Evolutionary conservation across 1,139 yeast species (phyloP), one percentile per base, ranked within the genome.

Genomic region (Diutina ranongensis): DNA sequence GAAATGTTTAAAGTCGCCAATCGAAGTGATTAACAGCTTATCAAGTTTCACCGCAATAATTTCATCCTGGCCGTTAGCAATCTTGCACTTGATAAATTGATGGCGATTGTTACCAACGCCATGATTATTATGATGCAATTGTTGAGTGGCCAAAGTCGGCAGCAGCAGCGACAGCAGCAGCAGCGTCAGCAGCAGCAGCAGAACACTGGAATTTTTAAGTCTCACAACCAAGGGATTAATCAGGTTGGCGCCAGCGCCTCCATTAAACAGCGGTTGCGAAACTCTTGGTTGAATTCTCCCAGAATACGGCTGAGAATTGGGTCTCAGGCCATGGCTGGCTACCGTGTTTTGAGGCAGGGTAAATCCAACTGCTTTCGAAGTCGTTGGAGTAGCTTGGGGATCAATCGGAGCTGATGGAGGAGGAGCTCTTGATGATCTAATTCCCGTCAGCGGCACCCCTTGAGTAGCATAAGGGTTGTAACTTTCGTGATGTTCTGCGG

Each of bases 1-100:
- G 35, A 59, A 47, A 12, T 48, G 50, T 50, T 67, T 67, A 47
- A 68, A 60, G 31, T 60, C 67, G 5, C 54, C 55, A 2, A 62
- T 48, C 3, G 58, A 53, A 21, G 53, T 51, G 16, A 66, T 54
- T 40, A 58, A 61, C 15, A 52, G 46, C 49, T 63, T 63, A 45
- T 58, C 55, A 20, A 66, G 48, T 33, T 60, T 58, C 9, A 65
- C 48, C 2, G 65, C 62, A 12, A 67, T 49, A 20, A 60, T 56
- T 44, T 63, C 68, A 45, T 60, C 55, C 32, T 61, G 58, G 28
- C 52, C 57, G 28, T 61, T 62, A 40, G 58, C 51, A 15, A 68
- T 57, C 49, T 63, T 64, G 49, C 70, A 60, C 46, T 60, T 59
- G 35, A 40, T 27, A 13, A 8, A 40, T 2, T 25, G 21, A 25